Percentiles rank a stretch among this genome's conserved stretches.
These are phyloP conservation scores for Closterium sp. DNA, from an alignment of 139 green algal genomes.

Conservation along the genomic window DNA sequence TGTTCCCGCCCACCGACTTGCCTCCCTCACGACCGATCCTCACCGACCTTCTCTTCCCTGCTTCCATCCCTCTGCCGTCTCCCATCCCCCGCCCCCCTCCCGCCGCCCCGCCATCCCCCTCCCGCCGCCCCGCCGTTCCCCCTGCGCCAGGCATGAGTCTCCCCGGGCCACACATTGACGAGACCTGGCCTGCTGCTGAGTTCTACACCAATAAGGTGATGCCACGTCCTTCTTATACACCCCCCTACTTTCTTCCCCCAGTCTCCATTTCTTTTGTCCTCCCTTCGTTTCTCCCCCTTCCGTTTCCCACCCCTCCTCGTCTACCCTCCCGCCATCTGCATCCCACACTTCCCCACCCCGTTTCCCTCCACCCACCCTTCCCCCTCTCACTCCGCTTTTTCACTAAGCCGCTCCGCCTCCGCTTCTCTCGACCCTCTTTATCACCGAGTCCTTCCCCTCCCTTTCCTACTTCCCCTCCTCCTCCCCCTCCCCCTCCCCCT, in stretches of 20 bases:
- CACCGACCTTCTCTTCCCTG: background rate
- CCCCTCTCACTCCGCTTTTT: background rate
- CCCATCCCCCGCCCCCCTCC: background rate
- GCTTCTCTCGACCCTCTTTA: background rate
- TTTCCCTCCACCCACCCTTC: background rate
- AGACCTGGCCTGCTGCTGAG: conserved; percentile 76
- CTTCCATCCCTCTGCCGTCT: no score
- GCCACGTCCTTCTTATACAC: background rate
- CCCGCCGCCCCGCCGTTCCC: background rate
- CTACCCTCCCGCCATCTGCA: no score
- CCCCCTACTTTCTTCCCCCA: background rate
- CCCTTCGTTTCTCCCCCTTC: background rate
- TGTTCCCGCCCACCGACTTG: background rate
- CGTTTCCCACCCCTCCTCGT: background rate
- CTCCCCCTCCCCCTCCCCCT: no score
- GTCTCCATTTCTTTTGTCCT: background rate
- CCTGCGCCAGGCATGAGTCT: conserved; percentile 57
- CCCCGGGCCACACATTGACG: conserved; percentile 74
- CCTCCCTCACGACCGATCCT: background rate
- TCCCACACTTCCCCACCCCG: no score
- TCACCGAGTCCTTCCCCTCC: background rate
- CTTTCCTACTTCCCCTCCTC: background rate
- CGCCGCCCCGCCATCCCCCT: background rate
- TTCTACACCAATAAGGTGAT: conserved; percentile 87
- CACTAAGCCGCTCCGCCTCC: no score